Conservation (phyloP, 2,329 filamentous ascomycete species). For the Beauveria pseudobassiana region DNA sequence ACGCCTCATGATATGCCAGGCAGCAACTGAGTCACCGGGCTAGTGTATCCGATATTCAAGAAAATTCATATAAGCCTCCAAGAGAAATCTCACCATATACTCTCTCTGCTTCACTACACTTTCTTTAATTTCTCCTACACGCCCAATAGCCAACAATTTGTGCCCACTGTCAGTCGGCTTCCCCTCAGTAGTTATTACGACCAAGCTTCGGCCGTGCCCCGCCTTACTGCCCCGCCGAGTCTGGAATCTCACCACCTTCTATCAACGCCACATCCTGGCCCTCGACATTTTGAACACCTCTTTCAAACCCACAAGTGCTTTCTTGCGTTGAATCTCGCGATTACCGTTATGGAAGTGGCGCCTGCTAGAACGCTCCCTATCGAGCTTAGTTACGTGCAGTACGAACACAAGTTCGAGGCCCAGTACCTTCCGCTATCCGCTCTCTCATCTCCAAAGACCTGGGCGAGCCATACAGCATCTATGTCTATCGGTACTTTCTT, state of each 20-base stretch:
- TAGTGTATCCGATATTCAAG: neutral
- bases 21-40: slow-evolving; percentile 7
- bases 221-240: slow-evolving; percentile 1
- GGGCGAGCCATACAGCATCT: slow-evolving; percentile 98
- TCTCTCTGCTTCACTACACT: no score
- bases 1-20: neutral
- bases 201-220: neutral
- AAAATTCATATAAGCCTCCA: no score
- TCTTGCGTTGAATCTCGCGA: neutral
- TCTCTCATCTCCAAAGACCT: slow-evolving; percentile 92
- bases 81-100: no score
- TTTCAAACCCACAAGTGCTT: neutral
- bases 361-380: slow-evolving; percentile 30
- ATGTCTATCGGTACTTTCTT: slow-evolving; percentile 96
- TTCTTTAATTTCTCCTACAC: neutral
- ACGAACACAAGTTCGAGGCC: slow-evolving; percentile 52
- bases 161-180: neutral
- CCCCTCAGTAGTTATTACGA: neutral
- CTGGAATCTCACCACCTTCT: slow-evolving; percentile 3
- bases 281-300: neutral
- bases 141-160: neutral
- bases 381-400: slow-evolving; percentile 53
- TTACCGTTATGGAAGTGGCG: slow-evolving; percentile 23
- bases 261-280: neutral
- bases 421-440: slow-evolving; percentile 74